Evolutionary conservation across 495 filamentous ascomycete species (phyloP).

Genomic region (Penicillium flavigenum): DNA sequence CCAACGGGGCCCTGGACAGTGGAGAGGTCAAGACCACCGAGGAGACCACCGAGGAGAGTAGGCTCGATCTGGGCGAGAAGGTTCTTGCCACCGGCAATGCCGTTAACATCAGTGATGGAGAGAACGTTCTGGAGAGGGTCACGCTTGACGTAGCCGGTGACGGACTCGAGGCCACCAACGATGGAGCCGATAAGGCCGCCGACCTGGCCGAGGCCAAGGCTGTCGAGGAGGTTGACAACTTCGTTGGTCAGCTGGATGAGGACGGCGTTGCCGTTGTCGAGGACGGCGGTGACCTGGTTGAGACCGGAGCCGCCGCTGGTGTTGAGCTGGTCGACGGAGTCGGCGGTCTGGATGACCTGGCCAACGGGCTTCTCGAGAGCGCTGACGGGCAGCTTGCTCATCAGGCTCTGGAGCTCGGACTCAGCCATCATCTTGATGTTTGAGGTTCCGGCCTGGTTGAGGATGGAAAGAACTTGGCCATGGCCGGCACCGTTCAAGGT

Average conservation of each 20-base stretch:
- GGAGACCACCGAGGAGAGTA: conserved; percentile 14
- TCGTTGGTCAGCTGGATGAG: conserved; percentile 25
- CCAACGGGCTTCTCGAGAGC: conserved; percentile 19
- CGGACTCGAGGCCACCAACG: conserved; percentile 15
- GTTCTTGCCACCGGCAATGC: conserved; percentile 10
- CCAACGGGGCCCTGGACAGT: conserved; percentile 20
- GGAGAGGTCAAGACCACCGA: conserved; percentile 21
- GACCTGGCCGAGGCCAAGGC: conserved; percentile 68
- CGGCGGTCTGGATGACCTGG: conserved; percentile 20
- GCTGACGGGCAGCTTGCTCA: conserved; percentile 20
- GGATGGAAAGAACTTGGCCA: conserved; percentile 20
- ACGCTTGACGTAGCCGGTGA: conserved; percentile 16
- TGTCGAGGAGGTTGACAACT: conserved; percentile 15
- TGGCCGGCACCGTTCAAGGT: conserved; percentile 16
- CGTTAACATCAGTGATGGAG: conserved; percentile 19
- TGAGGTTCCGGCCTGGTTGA: conserved; percentile 18
- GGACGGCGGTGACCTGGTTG: conserved; percentile 10
- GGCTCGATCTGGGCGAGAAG: conserved; percentile 20
- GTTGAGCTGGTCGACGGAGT: conserved; percentile 16
- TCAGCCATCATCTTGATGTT: conserved; percentile 22
- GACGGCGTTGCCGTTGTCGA: conserved; percentile 21
- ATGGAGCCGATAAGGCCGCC: conserved; percentile 51
- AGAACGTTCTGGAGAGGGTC: conserved; percentile 15
- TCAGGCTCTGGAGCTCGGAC: conserved; percentile 19
- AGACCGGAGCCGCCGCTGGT: conserved; percentile 4